Evolutionary conservation across 2,329 filamentous ascomycete species (phyloP).

Genomic region (Aureobasidium sp.): DNA sequence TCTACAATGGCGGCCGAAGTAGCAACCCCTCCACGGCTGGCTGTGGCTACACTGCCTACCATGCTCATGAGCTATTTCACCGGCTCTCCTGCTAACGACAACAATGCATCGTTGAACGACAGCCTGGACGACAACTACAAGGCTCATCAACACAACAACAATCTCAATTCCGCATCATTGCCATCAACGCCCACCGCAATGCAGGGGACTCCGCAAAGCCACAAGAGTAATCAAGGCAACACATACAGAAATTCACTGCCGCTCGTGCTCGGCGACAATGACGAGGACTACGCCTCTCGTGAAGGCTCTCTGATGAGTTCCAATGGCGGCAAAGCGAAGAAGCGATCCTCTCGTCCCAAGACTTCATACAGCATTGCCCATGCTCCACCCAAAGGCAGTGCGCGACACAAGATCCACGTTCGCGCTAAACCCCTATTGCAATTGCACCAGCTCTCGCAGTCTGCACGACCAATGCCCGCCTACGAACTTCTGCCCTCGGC

Average conservation of each 20-base stretch:
- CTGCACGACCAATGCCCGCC: constrained; percentile 57
- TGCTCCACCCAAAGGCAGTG: constrained; percentile 53
- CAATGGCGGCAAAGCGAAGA: constrained; percentile 19
- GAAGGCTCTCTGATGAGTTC: constrained; percentile 22
- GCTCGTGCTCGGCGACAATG: constrained; percentile 31
- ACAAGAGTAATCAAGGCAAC: background rate
- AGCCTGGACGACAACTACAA: background rate
- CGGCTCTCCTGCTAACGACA: background rate
- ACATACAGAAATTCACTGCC: constrained; percentile 17
- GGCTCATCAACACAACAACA: background rate
- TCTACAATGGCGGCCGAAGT: constrained; percentile 1
- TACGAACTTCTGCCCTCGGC: constrained; percentile 62
- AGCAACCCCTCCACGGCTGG: constrained; percentile 6
- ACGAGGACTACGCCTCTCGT: constrained; percentile 26
- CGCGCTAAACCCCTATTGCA: constrained; percentile 65
- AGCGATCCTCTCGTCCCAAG: constrained; percentile 40
- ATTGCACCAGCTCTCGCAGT: constrained; percentile 57
- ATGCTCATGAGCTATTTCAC: constrained; percentile 24
- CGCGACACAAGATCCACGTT: constrained; percentile 55
- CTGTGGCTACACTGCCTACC: constrained; percentile 30
- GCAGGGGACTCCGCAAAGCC: constrained; percentile 3
- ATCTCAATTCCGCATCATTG: constrained; percentile 1
- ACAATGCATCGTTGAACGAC: background rate
- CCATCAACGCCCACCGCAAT: background rate
- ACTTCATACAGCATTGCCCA: constrained; percentile 63